Conservation (phyloP, 2,329 filamentous ascomycete species). For the Hymenotorrendiella dingleyae region DNA sequence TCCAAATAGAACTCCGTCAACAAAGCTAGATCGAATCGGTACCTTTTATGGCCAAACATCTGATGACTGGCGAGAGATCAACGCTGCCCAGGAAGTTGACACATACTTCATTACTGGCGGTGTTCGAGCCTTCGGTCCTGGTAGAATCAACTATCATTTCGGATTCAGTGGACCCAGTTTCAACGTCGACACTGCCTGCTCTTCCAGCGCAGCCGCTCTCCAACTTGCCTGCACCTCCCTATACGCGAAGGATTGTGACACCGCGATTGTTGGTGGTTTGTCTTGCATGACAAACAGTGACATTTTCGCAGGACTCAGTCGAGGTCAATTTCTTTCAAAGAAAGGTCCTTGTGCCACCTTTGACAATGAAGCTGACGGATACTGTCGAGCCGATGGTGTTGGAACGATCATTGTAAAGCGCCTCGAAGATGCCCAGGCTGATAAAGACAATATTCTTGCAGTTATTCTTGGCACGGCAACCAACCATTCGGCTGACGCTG, state of each 20-base stretch:
- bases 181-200: conserved; percentile 38
- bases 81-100: conserved; percentile 28
- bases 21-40: conserved; percentile 37
- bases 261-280: conserved; percentile 28
- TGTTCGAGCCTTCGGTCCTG: conserved; percentile 29
- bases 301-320: conserved; percentile 27
- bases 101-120: conserved; percentile 30
- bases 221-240: conserved; percentile 28
- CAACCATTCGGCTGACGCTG: conserved; percentile 73
- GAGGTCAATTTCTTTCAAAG: conserved; percentile 29
- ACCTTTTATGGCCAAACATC: conserved; percentile 30
- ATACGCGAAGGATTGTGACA: conserved; percentile 28
- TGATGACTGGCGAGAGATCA: conserved; percentile 31
- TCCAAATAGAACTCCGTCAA: conserved; percentile 27
- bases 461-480: conserved; percentile 65
- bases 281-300: conserved; percentile 26
- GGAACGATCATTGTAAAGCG: conserved; percentile 43
- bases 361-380: conserved; percentile 42
- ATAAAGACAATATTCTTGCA: conserved; percentile 42
- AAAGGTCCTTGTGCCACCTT: conserved; percentile 43
- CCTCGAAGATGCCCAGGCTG: conserved; percentile 40
- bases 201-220: conserved; percentile 34
- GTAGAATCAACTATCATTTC: conserved; percentile 37
- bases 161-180: conserved; percentile 38
- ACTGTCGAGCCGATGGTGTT: conserved; percentile 44